Evolutionary conservation across 108 stramenopile species (phyloP), one percentile per base, ranked within the genome.

Genomic region (Cylindrotheca fusiformis): DNA sequence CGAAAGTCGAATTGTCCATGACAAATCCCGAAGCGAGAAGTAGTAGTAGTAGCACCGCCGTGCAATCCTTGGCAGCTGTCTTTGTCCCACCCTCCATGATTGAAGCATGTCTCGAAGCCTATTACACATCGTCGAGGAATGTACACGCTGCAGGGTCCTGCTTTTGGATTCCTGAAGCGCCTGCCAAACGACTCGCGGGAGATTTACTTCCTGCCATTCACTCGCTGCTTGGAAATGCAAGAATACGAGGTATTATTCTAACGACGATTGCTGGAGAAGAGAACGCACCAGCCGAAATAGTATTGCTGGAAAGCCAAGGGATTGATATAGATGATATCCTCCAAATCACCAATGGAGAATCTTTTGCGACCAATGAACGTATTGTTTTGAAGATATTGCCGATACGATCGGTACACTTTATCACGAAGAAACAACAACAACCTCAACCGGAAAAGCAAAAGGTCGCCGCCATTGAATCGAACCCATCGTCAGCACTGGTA

Each of bases 361-460:
- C 48, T 62, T 74, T 74, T 55, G 70, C 48, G 32, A 63, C 45
- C 36, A 72, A 67, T 21, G 55, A 82, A 8, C 49, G 68, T 30
- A 76, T 75, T 4, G 71, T 83, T 25, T 71, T 87, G 58, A 80
- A 87, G 52, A 62, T 82, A 6, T 56, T 87, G 28, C 77, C 83
- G 32, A 69, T 85, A 14, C 75, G 78, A 41, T 65, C 58, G 22
- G 58, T 87, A 8, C 48, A 67, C 28, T 73, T 79, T 54, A 20
- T 55, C 5, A 58, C 76, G 46, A 41, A 25, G 12, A 12, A 5
- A 55, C 22, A 46, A 48, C 58, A 52, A 46, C 4, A 54, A 45
- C 41, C 28, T 22, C 36, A 52, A 29, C 17, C 26, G 22, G 5
- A 45, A 55, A 4, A 67, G 65, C 17, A 45, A 53, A 31, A 32